Evolutionary conservation across 768 basidiomycete species (phyloP), one percentile per base, ranked within the genome.

Genomic region (Macrolepiota fuliginosa): DNA sequence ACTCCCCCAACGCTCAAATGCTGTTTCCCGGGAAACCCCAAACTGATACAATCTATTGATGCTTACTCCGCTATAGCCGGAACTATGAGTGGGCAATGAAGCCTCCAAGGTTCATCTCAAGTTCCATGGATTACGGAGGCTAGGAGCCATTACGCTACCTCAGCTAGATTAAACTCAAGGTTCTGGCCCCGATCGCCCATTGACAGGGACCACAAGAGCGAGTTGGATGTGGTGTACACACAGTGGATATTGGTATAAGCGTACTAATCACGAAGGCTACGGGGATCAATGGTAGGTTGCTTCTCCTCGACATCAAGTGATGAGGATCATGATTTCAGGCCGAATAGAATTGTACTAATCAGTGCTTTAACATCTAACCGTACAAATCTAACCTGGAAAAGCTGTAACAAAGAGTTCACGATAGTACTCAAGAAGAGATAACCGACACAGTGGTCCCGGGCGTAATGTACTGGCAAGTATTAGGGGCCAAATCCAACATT

Each of bases 221-320:
- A 54, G 53, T 37, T 39, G 36, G 40, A n/a, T 12, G 19, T 5
- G 22, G 9, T 17, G 36, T 15, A 17, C 52, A 32, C n/a, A 54
- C n/a, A 35, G n/a, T 19, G 12, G n/a, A n/a, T n/a, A n/a, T n/a
- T n/a, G 11, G 13, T n/a, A 37, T 35, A n/a, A 55, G 39, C 37
- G 39, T 40, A 25, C 29, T 32, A 7, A 56, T 45, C 40, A 29
- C 19, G 12, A 35, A 25, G 24, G 25, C 24, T 49, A 49, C 47
- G 47, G 47, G 24, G 12, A 27, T 24, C 47, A 24, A 49, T 49
- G 13, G 22, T 24, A 9, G 19, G 22, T 49, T 15, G 22, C 25
- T 49, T 24, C 25, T 22, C 54, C 54, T 54, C 53, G 53, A 39
- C 53, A 54, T 54, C 53, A 54, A 19, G n/a, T 49, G 19, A 49